Evolutionary conservation across 805 yeast species (phyloP).

Genomic region (Tetrapisispora fleetii): DNA sequence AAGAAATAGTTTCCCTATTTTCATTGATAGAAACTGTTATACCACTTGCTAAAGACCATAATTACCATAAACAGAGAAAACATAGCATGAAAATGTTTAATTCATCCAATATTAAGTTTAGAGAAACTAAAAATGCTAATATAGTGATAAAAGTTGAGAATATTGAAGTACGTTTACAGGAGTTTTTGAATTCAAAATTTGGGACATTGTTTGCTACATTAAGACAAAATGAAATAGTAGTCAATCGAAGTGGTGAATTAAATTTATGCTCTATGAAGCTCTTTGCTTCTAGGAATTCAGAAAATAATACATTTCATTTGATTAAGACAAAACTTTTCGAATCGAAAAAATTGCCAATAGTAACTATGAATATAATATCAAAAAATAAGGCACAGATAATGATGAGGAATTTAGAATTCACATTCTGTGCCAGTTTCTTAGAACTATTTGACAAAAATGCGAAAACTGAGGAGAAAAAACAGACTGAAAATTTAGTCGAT

Average conservation of each 20-base stretch:
- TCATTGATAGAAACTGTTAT: neutral
- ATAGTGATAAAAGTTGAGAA: conserved; percentile 10
- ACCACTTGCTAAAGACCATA: neutral
- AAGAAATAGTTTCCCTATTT: neutral
- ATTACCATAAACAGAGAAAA: too few species aligned
- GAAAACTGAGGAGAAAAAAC: neutral
- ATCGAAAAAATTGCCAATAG: conserved; percentile 25
- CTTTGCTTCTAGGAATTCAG: conserved; percentile 6
- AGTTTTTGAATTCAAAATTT: conserved; percentile 9
- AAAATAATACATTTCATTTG: neutral
- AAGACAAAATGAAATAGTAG: conserved; percentile 7
- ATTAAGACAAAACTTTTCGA: too few species aligned
- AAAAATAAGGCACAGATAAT: conserved; percentile 33
- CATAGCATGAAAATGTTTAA: conserved; percentile 20
- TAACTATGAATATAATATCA: conserved; percentile 32
- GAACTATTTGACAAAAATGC: neutral
- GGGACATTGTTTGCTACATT: conserved; percentile 11
- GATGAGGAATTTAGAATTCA: conserved; percentile 39
- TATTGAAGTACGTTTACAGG: conserved; percentile 7
- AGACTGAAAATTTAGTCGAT: neutral
- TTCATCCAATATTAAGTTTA: conserved; percentile 17
- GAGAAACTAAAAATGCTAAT: conserved; percentile 12
- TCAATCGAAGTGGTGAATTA: conserved; percentile 7
- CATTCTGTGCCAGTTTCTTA: conserved; percentile 56
- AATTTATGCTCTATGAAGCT: conserved; percentile 5